phyloP scores from a whole-genome alignment of 257 asterid genomes.

The Linaria vulgaris region DNA sequence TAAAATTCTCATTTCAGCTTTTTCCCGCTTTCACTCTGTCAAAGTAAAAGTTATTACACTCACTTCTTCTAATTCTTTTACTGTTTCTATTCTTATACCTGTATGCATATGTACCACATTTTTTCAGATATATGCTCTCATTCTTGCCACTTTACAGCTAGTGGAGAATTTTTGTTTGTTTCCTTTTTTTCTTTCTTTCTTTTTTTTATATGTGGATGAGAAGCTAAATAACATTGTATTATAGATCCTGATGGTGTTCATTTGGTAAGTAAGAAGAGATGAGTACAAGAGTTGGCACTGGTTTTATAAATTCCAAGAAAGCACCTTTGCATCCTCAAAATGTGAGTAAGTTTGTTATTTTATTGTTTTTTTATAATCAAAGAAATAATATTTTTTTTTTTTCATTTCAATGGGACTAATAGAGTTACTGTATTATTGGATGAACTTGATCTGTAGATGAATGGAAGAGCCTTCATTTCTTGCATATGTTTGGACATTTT shows the following conservation, averaged over 20 bases:
- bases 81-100: neutral
- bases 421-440: too few species aligned
- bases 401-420: neutral
- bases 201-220: constrained; percentile 8
- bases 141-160: constrained; percentile 26
- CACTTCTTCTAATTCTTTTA: neutral
- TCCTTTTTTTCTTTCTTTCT: too few species aligned
- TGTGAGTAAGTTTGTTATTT: constrained; percentile 33
- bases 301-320: constrained; percentile 38
- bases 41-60: constrained; percentile 26
- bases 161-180: neutral
- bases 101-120: constrained; percentile 9
- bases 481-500: neutral
- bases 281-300: constrained; percentile 31
- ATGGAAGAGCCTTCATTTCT: neutral
- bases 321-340: constrained; percentile 49
- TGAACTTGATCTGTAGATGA: neutral
- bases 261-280: constrained; percentile 27
- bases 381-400: neutral
- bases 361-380: neutral
- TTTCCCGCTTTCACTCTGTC: constrained; percentile 44
- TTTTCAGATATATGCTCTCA: constrained; percentile 14
- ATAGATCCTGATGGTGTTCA: constrained; percentile 31
- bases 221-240: constrained; percentile 1
- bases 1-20: constrained; percentile 24